These are phyloP conservation scores for Tanacetum coccineum DNA, from an alignment of 129 eudicot genomes.

Conservation along the genomic window DNA sequence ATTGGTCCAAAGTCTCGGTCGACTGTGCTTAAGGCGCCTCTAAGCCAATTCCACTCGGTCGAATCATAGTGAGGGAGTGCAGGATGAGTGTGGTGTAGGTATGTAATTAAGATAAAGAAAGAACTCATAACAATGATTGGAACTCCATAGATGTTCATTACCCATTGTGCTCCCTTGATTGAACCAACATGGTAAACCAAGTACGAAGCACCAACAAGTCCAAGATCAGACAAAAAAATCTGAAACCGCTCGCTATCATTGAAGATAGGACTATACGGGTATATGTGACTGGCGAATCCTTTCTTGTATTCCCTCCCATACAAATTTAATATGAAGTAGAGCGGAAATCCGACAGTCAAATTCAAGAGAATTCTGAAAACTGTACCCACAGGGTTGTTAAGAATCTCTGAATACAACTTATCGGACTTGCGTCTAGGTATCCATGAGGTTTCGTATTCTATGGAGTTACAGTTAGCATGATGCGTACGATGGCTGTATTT, in stretches of 20 bases:
- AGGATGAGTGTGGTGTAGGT: constrained; percentile 30
- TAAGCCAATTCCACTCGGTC: constrained; percentile 35
- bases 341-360: constrained; percentile 38
- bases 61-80: constrained; percentile 31
- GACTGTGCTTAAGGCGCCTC: constrained; percentile 34
- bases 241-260: constrained; percentile 27
- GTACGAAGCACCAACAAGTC: constrained; percentile 15
- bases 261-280: constrained; percentile 29
- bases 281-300: constrained; percentile 25
- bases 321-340: constrained; percentile 44
- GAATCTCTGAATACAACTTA: constrained; percentile 22
- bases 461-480: constrained; percentile 40
- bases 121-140: constrained; percentile 25
- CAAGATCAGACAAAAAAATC: constrained; percentile 22
- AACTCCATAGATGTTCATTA: constrained; percentile 26
- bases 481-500: constrained; percentile 40
- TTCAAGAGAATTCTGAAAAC: constrained; percentile 25
- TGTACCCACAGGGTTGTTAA: constrained; percentile 28
- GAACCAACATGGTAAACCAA: constrained; percentile 13
- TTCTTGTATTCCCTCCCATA: constrained; percentile 33
- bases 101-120: constrained; percentile 26
- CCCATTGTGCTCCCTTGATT: constrained; percentile 19
- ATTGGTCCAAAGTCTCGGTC: constrained; percentile 33
- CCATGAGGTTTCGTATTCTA: constrained; percentile 31
- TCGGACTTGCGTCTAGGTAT: constrained; percentile 25